phyloP scores from a whole-genome alignment of 768 basidiomycete genomes.

The Auriscalpium vulgare region DNA sequence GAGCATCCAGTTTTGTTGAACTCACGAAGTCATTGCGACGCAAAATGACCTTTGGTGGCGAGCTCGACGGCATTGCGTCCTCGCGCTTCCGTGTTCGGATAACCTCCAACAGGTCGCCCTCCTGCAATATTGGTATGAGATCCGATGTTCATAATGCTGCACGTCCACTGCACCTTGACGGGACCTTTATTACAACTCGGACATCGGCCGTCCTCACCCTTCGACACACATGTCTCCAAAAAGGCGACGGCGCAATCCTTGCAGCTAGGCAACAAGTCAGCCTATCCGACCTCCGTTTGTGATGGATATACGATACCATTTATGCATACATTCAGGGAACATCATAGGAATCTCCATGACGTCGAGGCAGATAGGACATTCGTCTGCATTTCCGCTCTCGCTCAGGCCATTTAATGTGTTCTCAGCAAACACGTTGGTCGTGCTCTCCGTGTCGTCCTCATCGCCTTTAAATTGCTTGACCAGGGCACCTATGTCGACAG shows the following conservation, averaged over 20 bases:
- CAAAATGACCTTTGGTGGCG: conserved; percentile 45
- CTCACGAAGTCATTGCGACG: conserved; percentile 80
- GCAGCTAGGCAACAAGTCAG: conserved; percentile 43
- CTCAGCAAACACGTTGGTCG: conserved; percentile 40
- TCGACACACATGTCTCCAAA: conserved; percentile 60
- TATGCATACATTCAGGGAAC: conserved; percentile 70
- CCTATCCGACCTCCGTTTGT: no score
- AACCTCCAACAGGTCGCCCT: conserved; percentile 57
- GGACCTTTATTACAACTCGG: conserved; percentile 75
- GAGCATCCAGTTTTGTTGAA: conserved; percentile 85
- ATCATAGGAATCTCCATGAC: conserved; percentile 63
- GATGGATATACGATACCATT: conserved; percentile 40
- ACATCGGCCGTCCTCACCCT: conserved; percentile 63
- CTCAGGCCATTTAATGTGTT: conserved; percentile 55
- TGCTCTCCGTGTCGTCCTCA: conserved; percentile 20
- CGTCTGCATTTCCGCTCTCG: conserved; percentile 34
- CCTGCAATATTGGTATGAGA: conserved; percentile 26
- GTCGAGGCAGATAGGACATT: conserved; percentile 81
- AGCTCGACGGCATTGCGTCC: conserved; percentile 17
- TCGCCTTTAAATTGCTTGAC: conserved; percentile 43
- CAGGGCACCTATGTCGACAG: conserved; percentile 50
- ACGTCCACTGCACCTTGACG: conserved; percentile 36
- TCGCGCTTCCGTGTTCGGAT: conserved; percentile 26
- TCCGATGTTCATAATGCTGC: neutral
- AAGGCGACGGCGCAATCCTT: conserved; percentile 83